Evolutionary conservation across 2,329 filamentous ascomycete species (phyloP).

Genomic region (Geosmithia flava): DNA sequence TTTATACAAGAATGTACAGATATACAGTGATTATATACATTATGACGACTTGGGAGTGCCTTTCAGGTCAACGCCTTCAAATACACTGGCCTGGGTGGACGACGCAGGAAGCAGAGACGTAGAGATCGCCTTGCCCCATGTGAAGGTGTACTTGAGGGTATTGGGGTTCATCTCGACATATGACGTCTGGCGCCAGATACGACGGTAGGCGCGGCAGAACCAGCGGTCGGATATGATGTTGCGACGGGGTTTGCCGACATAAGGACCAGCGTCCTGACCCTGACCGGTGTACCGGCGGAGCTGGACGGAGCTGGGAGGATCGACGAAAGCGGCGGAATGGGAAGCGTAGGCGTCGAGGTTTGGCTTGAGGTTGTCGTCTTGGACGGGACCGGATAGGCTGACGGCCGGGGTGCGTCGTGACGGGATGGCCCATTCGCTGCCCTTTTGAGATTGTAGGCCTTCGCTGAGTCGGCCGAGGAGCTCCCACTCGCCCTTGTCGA

Average conservation of each 20-base stretch:
- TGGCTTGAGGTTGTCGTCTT: constrained; percentile 12
- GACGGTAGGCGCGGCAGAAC: constrained; percentile 34
- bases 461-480: constrained; percentile 31
- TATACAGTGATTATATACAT: neutral
- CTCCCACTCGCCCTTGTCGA: constrained; percentile 43
- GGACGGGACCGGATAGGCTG: neutral
- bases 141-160: constrained; percentile 19
- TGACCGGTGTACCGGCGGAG: neutral
- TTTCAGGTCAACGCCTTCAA: constrained; percentile 27
- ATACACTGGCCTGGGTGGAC: constrained; percentile 24
- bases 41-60: constrained; percentile 8
- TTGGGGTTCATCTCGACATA: constrained; percentile 22
- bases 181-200: constrained; percentile 31
- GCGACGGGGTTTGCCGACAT: neutral
- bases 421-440: constrained; percentile 21
- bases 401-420: neutral
- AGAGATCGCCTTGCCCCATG: constrained; percentile 31
- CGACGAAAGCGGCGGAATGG: constrained; percentile 23
- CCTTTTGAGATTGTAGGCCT: constrained; percentile 21
- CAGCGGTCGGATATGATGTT: constrained; percentile 14
- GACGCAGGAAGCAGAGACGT: neutral
- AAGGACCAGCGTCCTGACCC: neutral
- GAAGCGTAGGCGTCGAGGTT: constrained; percentile 30
- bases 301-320: constrained; percentile 8
- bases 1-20: neutral